Conservation (phyloP, 352 stramenopile genomes). For the Globisporangium middletonii region DNA sequence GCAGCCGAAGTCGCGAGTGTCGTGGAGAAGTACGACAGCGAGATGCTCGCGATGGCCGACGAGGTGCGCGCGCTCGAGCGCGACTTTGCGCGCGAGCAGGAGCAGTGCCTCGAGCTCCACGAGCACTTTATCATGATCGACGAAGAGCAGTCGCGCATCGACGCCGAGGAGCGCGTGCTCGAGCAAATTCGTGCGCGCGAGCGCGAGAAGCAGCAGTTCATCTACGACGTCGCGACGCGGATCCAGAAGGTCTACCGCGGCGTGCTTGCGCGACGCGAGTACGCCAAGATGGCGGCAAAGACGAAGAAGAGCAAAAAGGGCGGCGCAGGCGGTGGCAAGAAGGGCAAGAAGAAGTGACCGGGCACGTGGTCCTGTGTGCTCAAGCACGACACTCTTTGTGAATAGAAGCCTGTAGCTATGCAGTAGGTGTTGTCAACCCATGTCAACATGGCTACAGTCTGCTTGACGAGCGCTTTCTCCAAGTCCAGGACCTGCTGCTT, state of each 20-base stretch:
- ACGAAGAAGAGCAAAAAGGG: conserved; percentile 78
- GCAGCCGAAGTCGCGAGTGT: conserved; percentile 59
- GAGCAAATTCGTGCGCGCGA: conserved; percentile 64
- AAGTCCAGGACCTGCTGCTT: conserved; percentile 36
- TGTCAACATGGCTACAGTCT: no score
- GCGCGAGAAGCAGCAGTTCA: conserved; percentile 70
- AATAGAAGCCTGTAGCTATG: no score
- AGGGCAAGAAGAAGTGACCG: conserved; percentile 25
- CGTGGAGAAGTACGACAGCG: conserved; percentile 73
- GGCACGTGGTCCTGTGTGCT: no score
- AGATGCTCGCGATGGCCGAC: conserved; percentile 59
- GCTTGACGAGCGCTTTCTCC: conserved; percentile 18
- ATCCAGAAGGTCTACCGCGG: conserved; percentile 86
- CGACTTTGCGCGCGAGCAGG: conserved; percentile 38
- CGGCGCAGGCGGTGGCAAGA: conserved; percentile 33
- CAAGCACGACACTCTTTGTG: no score
- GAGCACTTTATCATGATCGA: conserved; percentile 87
- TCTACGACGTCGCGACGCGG: conserved; percentile 56
- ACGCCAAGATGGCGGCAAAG: conserved; percentile 72
- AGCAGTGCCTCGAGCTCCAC: conserved; percentile 62
- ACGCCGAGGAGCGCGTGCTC: conserved; percentile 69
- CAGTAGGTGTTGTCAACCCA: no score
- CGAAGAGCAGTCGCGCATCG: conserved; percentile 80
- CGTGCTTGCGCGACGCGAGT: conserved; percentile 53
- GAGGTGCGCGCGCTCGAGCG: conserved; percentile 44